Base-by-base conservation (phyloP, 192 early-diverging fungal genomes). In the Diversispora eburnea region DNA sequence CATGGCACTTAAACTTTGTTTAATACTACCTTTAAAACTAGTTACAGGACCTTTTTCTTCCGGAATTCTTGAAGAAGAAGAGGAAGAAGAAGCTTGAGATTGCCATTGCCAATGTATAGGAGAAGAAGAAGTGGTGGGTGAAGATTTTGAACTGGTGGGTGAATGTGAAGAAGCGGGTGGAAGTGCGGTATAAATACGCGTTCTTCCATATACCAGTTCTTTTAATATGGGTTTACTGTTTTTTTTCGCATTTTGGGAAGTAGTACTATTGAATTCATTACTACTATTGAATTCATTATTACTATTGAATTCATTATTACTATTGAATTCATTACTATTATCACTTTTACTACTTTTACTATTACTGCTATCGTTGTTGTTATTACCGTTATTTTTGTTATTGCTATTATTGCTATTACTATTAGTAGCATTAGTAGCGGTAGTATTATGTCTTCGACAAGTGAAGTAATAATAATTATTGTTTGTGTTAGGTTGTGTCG, bases 1-100 rank as follows among this genome's bases (percentile, higher is more conserved):
- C 78, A 88, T 85, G 42, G 84, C 82, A 59, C 84, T 70, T 33
- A 85, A 58, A n/a, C 76, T 80, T 52, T 80, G 79, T 22, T 77
- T 80, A 20, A 79, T 47, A 20, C 77, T 71, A 20, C 20, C 66
- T 15, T 79, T 63, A 9, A 77, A 59, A 60, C 70, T 73, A 67
- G 65, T 49, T 51, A 48, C 48, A n/a, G n/a, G 49, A 45, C 78
- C 19, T 19, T 47, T 22, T 39, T 49, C 39, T n/a, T 72, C 42
- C 3, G 62, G 48, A 73, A 52, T 19, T 19, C 65, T 49, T 25
- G 58, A 52, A 5, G 49, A 55, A 25, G 67, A 57, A 5, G 63
- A 33, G 2, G 58, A 52, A 12, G 49, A 55, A 25, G 67, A 57
- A 5, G 63, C 60, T 41, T 60, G 39, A 13, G 77, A 58, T 59